Base-by-base conservation (phyloP, 1,284 basidiomycete genomes). In the Apiotrichum porosum region DNA sequence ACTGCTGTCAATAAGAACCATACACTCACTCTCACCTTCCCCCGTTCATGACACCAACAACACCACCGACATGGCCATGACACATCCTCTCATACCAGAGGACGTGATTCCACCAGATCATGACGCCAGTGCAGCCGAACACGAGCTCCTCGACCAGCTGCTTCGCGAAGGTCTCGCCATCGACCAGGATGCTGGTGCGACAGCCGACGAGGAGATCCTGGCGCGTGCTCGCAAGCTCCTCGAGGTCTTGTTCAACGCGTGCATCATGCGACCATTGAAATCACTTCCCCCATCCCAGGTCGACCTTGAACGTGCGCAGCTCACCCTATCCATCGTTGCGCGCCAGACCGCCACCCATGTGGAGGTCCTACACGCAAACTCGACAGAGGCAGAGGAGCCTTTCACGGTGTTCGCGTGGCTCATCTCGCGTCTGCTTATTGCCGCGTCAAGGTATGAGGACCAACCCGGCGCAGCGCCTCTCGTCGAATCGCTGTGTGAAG, bases 391-490 rank as follows among this genome's bases (percentile, higher is more conserved):
- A 22, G 31, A 45, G 5, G 38, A 32, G 3, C 68, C 65, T 0
- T 12, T 6, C 6, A 6, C 26, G 6, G 53, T 71, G 19, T 73
- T 65, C 49, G 59, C 66, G 33, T 71, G 65, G 63, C 47, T 73
- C 22, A 34, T 72, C 6, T 65, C 69, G 0, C 51, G 68, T 13
- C 40, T 72, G 8, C 51, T 69, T 9, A 44, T 60, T 15, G 66
- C 63, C 9, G 62, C 65, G 4, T 48, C 49, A 5, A 43, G 44
- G 19, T 57, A 57, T 12, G 47, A 49, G 13, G 43, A 48, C 2
- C n/a, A 47, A 9, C 42, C 47, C 1, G 44, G 44, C 8, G 37
- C 46, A 3, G 40, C 39, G 9, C 32, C 14, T 6, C 51, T 62
- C 9, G 47, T 52, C 10, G 28, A 49, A 8, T 44, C 48, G 3